Percentiles rank a stretch among this genome's conserved stretches.
phyloP scores from a whole-genome alignment of 345 rosid genomes.

The Salix viminalis region DNA sequence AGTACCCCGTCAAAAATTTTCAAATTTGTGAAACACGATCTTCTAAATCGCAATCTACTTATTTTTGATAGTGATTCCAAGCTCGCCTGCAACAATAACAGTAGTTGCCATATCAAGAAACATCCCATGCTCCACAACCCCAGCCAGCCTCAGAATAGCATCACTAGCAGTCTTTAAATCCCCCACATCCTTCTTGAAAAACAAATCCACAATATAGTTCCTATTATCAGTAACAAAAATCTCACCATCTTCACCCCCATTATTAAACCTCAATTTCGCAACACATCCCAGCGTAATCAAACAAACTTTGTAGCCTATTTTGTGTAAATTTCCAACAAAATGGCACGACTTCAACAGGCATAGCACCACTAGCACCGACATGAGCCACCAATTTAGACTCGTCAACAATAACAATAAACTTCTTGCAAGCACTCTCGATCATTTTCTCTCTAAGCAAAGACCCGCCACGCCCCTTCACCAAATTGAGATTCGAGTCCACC shows the following conservation, averaged over 20 bases:
- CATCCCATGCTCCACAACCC: conserved; percentile 95
- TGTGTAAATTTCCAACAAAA: conserved; percentile 79
- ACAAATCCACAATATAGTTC: conserved; percentile 77
- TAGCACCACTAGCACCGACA: conserved; percentile 73
- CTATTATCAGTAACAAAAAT: conserved; percentile 81
- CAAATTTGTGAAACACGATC: neutral
- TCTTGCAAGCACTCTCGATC: conserved; percentile 77
- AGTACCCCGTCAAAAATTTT: neutral
- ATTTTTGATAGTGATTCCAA: conserved; percentile 60
- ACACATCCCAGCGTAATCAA: conserved; percentile 57
- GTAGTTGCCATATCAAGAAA: conserved; percentile 92
- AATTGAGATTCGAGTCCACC: conserved; percentile 71
- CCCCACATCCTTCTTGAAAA: conserved; percentile 63
- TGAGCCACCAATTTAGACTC: conserved; percentile 58
- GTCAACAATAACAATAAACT: conserved; percentile 71
- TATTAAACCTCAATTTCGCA: conserved; percentile 43
- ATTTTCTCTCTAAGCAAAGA: conserved; percentile 87
- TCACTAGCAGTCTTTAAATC: conserved; percentile 69
- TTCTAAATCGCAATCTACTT: conserved; percentile 21
- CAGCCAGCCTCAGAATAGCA: conserved; percentile 68
- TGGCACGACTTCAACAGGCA: conserved; percentile 84
- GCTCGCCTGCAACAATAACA: conserved; percentile 84
- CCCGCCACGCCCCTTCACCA: conserved; percentile 94
- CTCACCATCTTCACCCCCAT: conserved; percentile 23
- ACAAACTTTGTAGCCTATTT: conserved; percentile 42